Conservation (phyloP, 2,329 filamentous ascomycete genomes). For the Aspergillus novofumigatus region DNA sequence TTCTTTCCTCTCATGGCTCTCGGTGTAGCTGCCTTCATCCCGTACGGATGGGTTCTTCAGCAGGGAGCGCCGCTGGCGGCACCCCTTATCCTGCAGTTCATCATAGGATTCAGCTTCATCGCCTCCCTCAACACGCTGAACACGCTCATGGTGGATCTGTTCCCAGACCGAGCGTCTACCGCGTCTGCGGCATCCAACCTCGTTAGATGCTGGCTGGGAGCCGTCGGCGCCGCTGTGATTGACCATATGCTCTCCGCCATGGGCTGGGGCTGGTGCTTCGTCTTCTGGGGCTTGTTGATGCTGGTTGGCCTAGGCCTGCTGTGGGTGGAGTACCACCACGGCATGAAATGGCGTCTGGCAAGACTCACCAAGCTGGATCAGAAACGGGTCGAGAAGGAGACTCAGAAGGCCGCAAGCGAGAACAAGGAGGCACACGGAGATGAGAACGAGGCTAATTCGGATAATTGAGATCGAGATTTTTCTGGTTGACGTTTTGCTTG, state of each 20-base stretch:
- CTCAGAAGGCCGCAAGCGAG: conserved; percentile 4
- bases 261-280: conserved; percentile 28
- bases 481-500: neutral
- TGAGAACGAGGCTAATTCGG: neutral
- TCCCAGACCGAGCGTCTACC: conserved; percentile 22
- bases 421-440: conserved; percentile 3
- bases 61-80: conserved; percentile 16
- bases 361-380: conserved; percentile 2
- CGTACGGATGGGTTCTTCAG: conserved; percentile 31
- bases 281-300: conserved; percentile 19
- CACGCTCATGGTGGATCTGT: conserved; percentile 29
- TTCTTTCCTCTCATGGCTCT: conserved; percentile 23
- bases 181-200: conserved; percentile 28
- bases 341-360: conserved; percentile 16
- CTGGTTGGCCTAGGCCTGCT: conserved; percentile 13
- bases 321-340: conserved; percentile 13
- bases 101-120: conserved; percentile 26
- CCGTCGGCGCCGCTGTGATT: conserved; percentile 23
- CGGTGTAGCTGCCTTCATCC: conserved; percentile 21
- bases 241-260: conserved; percentile 23
- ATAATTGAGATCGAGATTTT: neutral
- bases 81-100: conserved; percentile 29
- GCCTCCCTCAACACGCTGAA: conserved; percentile 20
- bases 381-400: conserved; percentile 10
- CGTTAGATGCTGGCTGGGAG: conserved; percentile 27